Evolutionary conservation across 495 filamentous ascomycete species (phyloP).

Genomic region (Evansstolkia leycettana): DNA sequence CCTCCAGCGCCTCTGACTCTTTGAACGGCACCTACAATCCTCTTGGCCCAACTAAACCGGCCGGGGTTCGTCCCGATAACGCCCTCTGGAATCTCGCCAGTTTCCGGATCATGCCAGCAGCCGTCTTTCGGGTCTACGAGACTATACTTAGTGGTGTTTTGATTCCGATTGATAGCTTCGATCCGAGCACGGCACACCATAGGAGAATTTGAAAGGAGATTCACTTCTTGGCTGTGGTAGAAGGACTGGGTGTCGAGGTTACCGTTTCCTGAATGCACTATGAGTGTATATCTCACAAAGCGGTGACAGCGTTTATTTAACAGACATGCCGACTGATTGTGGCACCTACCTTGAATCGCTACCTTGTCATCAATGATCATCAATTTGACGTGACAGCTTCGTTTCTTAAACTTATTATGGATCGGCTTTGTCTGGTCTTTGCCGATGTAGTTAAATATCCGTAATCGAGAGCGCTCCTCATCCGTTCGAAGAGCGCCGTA

Average conservation of each 20-base stretch:
- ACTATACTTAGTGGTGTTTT: constrained; percentile 59
- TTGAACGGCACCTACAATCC: constrained; percentile 47
- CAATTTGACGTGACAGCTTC: constrained; percentile 65
- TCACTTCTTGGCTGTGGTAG: constrained; percentile 67
- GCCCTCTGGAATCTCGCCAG: constrained; percentile 41
- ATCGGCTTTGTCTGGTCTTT: constrained; percentile 60
- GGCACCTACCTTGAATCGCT: constrained; percentile 41
- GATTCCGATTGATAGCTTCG: constrained; percentile 49
- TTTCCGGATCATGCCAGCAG: constrained; percentile 37
- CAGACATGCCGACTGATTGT: too few species aligned
- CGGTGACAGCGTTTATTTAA: not conserved
- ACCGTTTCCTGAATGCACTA: constrained; percentile 48
- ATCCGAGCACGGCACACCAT: constrained; percentile 50
- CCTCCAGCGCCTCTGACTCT: constrained; percentile 49
- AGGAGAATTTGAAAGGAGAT: constrained; percentile 55
- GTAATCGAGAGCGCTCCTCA: constrained; percentile 33
- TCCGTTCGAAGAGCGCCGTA: constrained; percentile 34
- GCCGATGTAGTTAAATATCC: constrained; percentile 55
- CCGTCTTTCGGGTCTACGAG: constrained; percentile 39
- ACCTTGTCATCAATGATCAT: constrained; percentile 59
- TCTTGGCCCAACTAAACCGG: constrained; percentile 48
- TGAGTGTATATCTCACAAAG: not conserved
- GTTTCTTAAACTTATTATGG: constrained; percentile 44
- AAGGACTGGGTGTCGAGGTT: constrained; percentile 77
- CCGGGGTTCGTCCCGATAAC: constrained; percentile 49